Evolutionary conservation across 75 land plant species (phyloP), one percentile per base, ranked within the genome.

Genomic region (Ceratopteris richardii): DNA sequence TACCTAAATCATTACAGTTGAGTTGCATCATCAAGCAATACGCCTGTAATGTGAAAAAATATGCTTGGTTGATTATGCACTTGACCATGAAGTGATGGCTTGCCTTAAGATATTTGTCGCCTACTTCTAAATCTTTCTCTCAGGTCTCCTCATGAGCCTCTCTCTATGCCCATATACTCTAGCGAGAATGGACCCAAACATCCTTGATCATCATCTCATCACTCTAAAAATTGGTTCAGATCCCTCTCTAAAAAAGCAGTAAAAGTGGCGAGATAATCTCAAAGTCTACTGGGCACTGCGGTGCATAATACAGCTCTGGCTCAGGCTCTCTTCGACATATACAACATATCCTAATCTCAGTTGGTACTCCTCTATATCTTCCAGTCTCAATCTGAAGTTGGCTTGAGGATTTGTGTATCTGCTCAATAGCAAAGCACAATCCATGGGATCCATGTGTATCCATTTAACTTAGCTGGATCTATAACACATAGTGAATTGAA

Each of bases 401-500:
- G 9, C 9, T 3, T 9, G 37, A 33, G 3, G 37, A 50, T 50
- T 3, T 21, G 24, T 50, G 51, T 7, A 21, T 21, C 21, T 50
- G 25, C 3, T 11, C 51, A 50, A 50, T 24, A 50, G 25, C 25
- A 50, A 3, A 21, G 2, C 24, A 11, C 11, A 50, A 4, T 6
- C 24, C 21, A 50, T 41, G 27, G 54, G 9, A 59, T 41, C 25
- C n/a, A 44, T 46, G 52, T 41, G 29, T 6, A 39, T 41, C 37
- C 37, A 33, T 33, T 4, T 33, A 33, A 9, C 37, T n/a, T n/a
- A n/a, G n/a, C 37, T 9, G 37, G 37, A 4, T 9, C 37, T 4
- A 33, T 33, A 3, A 33, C 37, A 33, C 7, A 33, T 3, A 33
- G 37, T 4, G 37, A 33, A 9, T 4, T 4, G 37, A 33, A 33